These are phyloP conservation scores for Hypsizygus marmoreus DNA, from an alignment of 768 basidiomycete genomes.

Conservation along the genomic window DNA sequence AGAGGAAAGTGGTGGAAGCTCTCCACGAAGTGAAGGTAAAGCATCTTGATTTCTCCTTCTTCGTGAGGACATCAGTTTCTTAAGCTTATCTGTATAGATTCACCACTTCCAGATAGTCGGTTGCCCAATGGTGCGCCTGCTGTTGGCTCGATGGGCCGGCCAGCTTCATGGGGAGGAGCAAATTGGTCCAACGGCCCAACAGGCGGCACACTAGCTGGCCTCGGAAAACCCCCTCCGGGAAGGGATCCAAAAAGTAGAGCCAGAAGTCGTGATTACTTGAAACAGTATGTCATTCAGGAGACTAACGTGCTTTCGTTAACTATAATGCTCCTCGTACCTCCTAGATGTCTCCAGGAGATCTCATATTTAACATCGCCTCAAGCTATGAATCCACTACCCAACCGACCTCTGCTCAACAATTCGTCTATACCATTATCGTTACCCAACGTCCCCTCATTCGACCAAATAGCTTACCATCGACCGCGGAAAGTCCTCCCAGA, in stretches of 20 bases:
- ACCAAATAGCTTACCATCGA: slow-evolving; percentile 72
- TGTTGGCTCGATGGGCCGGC: slow-evolving; percentile 49
- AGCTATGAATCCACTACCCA: slow-evolving; percentile 95
- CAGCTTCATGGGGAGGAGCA: slow-evolving; percentile 56
- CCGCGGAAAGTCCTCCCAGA: slow-evolving; percentile 83
- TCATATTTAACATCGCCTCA: slow-evolving; percentile 96
- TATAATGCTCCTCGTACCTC: slow-evolving; percentile 14
- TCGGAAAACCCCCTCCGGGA: slow-evolving; percentile 74
- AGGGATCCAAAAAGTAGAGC: slow-evolving; percentile 96
- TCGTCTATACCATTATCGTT: slow-evolving; percentile 63
- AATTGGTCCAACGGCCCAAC: slow-evolving; percentile 50
- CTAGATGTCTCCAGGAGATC: slow-evolving; percentile 94
- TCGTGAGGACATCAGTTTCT: slow-evolving; percentile 1
- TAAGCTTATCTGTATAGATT: slow-evolving; percentile 48
- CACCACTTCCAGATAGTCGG: slow-evolving; percentile 70
- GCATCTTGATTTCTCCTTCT: slow-evolving; percentile 5
- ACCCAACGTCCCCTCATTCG: slow-evolving; percentile 74
- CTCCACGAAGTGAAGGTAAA: slow-evolving; percentile 82
- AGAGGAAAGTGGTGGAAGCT: slow-evolving; percentile 79
- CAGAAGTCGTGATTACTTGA: slow-evolving; percentile 93
- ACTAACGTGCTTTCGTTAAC: slow-evolving; percentile 5
- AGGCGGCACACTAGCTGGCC: slow-evolving; percentile 43
- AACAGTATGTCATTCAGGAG: slow-evolving; percentile 67
- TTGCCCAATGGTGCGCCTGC: slow-evolving; percentile 59
- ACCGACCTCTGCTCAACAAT: slow-evolving; percentile 75